These are phyloP conservation scores for Neonectria punicea DNA, from an alignment of 2,329 filamentous ascomycete genomes.

Conservation along the genomic window DNA sequence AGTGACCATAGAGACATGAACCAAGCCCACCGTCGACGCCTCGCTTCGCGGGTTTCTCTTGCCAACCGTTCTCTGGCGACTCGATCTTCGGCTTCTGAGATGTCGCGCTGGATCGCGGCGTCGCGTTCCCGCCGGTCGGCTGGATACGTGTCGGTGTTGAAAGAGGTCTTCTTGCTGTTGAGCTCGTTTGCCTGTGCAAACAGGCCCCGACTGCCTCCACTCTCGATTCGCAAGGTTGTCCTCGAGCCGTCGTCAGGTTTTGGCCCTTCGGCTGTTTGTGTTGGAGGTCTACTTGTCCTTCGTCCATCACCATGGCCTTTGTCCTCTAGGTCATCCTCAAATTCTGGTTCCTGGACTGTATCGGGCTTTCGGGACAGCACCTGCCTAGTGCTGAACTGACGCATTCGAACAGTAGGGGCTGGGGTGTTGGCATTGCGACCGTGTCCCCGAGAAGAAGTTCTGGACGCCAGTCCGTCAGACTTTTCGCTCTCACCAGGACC, in stretches of 20 bases:
- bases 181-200: slow-evolving; percentile 22
- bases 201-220: slow-evolving; percentile 1
- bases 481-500: not conserved
- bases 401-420: slow-evolving; percentile 22
- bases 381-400: slow-evolving; percentile 9
- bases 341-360: slow-evolving; percentile 4
- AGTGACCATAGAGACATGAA: slow-evolving; percentile 37
- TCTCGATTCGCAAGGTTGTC: not conserved
- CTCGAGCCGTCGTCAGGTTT: not conserved
- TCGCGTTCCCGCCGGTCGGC: slow-evolving; percentile 29
- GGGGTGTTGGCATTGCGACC: slow-evolving; percentile 36
- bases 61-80: slow-evolving; percentile 27
- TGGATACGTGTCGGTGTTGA: slow-evolving; percentile 17
- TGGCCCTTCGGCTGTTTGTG: not conserved
- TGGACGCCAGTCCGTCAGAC: not conserved
- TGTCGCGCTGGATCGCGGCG: slow-evolving; percentile 34
- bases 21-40: slow-evolving; percentile 37
- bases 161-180: slow-evolving; percentile 6
- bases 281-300: not conserved
- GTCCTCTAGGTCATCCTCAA: not conserved
- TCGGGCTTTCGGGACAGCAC: not conserved
- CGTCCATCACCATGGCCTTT: not conserved
- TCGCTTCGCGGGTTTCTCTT: slow-evolving; percentile 1
- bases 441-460: not conserved
- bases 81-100: slow-evolving; percentile 31